A percentile compares a stretch with the other conserved stretches of the same genome.
Conservation (phyloP, 2,329 filamentous ascomycete genomes). For the Dendrostoma leiphaemia region DNA sequence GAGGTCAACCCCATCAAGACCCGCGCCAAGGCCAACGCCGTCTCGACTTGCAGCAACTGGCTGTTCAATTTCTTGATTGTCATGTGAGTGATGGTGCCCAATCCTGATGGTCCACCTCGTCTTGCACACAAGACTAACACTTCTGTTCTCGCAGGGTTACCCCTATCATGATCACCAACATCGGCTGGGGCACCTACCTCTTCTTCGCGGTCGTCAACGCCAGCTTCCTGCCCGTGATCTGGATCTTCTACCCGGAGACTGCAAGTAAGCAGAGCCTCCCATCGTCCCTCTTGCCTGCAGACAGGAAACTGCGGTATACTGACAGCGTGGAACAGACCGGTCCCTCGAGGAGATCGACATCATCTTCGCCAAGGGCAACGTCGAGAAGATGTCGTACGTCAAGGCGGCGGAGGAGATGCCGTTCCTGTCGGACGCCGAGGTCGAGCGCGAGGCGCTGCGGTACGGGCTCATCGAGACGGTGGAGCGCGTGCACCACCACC, state of each 20-base stretch:
- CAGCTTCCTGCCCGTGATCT: conserved; percentile 49
- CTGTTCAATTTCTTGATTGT: conserved; percentile 64
- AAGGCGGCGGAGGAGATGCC: conserved; percentile 56
- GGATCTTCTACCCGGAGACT: conserved; percentile 54
- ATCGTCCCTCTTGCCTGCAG: too few species aligned
- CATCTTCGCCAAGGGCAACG: conserved; percentile 55
- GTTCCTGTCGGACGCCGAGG: conserved; percentile 46
- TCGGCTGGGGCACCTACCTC: conserved; percentile 53
- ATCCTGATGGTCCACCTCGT: conserved; percentile 41
- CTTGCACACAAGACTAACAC: conserved; percentile 14
- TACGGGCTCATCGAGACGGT: conserved; percentile 28
- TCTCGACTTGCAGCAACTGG: conserved; percentile 62
- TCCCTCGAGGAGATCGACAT: conserved; percentile 69
- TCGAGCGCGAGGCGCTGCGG: conserved; percentile 45
- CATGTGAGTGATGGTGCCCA: conserved; percentile 34
- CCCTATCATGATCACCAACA: conserved; percentile 54
- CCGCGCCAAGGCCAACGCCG: conserved; percentile 61
- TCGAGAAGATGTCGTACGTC: conserved; percentile 60
- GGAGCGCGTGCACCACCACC: conserved; percentile 15
- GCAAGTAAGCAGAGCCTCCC: too few species aligned
- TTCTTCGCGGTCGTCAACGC: conserved; percentile 56
- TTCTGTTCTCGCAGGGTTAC: conserved; percentile 39
- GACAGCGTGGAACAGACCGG: too few species aligned
- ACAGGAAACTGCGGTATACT: too few species aligned
- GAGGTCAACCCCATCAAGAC: conserved; percentile 60